Percentiles rank a stretch among this genome's conserved stretches.
Evolutionary conservation across 2,329 filamentous ascomycete genomes (phyloP).

Genomic region (Thelonectria blattea): DNA sequence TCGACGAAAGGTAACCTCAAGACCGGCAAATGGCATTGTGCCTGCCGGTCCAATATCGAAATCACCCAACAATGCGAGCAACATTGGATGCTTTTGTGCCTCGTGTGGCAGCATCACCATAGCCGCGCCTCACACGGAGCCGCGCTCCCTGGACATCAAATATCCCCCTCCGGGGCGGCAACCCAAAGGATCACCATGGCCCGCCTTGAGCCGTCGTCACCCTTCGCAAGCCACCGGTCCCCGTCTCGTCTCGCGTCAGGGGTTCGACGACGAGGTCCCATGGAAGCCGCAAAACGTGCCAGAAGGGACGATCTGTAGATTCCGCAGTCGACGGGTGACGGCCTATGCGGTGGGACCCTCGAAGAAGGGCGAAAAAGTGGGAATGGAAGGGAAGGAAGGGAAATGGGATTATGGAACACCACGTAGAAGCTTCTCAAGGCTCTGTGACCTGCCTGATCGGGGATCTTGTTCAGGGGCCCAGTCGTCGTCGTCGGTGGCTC

Average conservation of each 20-base stretch:
- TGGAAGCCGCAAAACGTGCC: constrained; percentile 5
- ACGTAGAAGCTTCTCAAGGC: constrained; percentile 5
- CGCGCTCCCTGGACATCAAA: not conserved
- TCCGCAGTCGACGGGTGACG: constrained; percentile 7
- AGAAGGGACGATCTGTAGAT: constrained; percentile 19
- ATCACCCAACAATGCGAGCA: constrained; percentile 7
- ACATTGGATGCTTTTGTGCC: constrained; percentile 12
- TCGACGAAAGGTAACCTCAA: not conserved
- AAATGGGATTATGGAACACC: too few relatives aligned
- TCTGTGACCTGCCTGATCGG: constrained; percentile 16
- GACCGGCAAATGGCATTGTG: not conserved
- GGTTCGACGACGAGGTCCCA: constrained; percentile 1
- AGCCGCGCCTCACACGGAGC: constrained; percentile 12
- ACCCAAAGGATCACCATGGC: constrained; percentile 1
- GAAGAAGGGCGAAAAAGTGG: not conserved
- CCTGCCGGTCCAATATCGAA: constrained; percentile 1
- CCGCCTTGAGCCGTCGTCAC: constrained; percentile 4
- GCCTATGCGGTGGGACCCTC: not conserved
- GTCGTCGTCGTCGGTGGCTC: not conserved
- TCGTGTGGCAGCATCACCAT: constrained; percentile 8
- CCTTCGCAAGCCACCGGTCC: constrained; percentile 5
- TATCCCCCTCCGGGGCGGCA: not conserved
- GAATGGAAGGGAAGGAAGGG: not conserved
- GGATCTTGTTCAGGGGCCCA: constrained; percentile 5
- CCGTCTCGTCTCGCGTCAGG: not conserved